Evolutionary conservation across 495 filamentous ascomycete genomes (phyloP).

Genomic region (Lepidopterella palustris): DNA sequence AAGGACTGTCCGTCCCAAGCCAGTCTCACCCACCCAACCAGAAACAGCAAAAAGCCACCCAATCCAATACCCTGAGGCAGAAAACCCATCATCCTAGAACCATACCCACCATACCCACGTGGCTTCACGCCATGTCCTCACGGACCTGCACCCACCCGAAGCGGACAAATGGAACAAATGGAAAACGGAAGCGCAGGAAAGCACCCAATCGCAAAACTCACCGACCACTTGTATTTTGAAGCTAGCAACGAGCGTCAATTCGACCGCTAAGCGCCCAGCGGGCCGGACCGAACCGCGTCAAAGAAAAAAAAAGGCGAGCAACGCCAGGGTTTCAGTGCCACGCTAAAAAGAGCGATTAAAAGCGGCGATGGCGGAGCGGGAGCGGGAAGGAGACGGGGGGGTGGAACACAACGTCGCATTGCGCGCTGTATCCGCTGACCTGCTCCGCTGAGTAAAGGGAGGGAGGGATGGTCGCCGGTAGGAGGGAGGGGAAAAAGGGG

Average conservation of each 20-base stretch:
- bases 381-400: not conserved
- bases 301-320: slow-evolving; percentile 4
- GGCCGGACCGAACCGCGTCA: slow-evolving; percentile 24
- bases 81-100: too few species aligned
- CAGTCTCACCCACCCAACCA: too few species aligned
- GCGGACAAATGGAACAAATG: not conserved
- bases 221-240: not conserved
- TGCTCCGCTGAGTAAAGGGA: not conserved
- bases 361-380: slow-evolving; percentile 15
- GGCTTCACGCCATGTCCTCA: too few species aligned
- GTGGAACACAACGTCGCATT: not conserved
- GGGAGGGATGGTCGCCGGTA: not conserved
- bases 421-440: not conserved
- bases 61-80: too few species aligned
- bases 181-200: not conserved
- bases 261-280: slow-evolving; percentile 26
- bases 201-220: not conserved
- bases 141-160: too few species aligned
- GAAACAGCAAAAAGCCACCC: too few species aligned
- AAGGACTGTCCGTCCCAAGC: too few species aligned
- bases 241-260: slow-evolving; percentile 1
- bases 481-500: not conserved
- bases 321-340: not conserved
- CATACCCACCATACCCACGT: too few species aligned
- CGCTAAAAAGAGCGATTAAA: slow-evolving; percentile 6